Base-by-base conservation (phyloP, 2,329 filamentous ascomycete genomes). In the Claviceps fusiformis region DNA sequence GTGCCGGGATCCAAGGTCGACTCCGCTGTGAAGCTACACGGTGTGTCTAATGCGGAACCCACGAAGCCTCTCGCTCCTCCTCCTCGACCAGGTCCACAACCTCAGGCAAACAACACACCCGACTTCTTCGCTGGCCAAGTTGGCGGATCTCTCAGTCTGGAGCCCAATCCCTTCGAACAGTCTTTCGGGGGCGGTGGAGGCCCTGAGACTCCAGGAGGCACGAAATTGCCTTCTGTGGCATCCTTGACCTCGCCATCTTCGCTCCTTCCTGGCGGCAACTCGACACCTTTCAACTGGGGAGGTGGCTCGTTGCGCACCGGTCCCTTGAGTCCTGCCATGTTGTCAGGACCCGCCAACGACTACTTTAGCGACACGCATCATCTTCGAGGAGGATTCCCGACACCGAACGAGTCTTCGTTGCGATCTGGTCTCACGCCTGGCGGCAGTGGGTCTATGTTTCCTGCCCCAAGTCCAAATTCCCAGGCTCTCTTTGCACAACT, bases 161-260 rank as follows among this genome's bases (percentile, higher is more conserved):
- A 97, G 75, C 90, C 90, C 57, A 97, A 98, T 71, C 92, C 93
- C 9, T 97, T 98, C 65, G 93, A 97, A 69, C 89, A 93, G 71
- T 96, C 92, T 7, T 98, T 98, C 68, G 84, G 80, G 62, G 75
- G 75, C 52, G 73, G 78, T 58, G 73, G 78, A 59, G 74, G 74
- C 54, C 80, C 82, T 62, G 89, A 95, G 68, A 95, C 92, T 37
- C 90, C 92, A 17, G 87, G 89, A 62, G 86, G 81, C 60, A 83
- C 82, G 57, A 85, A 95, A 65, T 76, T 98, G 59, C 93, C 93
- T 52, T 87, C 91, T 17, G 90, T 97, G 62, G 90, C 90, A 50
- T 81, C 90, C 59, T 79, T 98, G 63, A 95, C 93, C 29, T 97
- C 93, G 50, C 92, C 93, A 7, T 89, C 89, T 49, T 83, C 89